These are phyloP conservation scores for Phytophthora citricola DNA, from an alignment of 352 stramenopile genomes.

Conservation along the genomic window DNA sequence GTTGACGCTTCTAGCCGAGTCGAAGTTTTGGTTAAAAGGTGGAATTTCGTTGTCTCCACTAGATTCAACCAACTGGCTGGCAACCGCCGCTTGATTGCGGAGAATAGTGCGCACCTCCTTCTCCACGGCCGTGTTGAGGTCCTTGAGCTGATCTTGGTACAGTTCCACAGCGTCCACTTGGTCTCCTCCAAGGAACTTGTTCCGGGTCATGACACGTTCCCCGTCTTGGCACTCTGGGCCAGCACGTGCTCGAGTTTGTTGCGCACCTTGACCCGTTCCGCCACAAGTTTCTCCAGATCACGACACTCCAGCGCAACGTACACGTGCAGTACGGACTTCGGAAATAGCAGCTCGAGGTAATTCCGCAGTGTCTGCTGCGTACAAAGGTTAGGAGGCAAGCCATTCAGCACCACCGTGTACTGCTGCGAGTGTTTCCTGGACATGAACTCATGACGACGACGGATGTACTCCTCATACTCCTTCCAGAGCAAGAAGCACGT, in stretches of 20 bases:
- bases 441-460: constrained; percentile 82
- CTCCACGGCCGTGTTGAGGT: constrained; percentile 75
- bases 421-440: constrained; percentile 65
- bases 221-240: constrained; percentile 63
- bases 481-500: constrained; percentile 71
- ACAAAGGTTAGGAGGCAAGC: constrained; percentile 71
- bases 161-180: constrained; percentile 78
- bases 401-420: constrained; percentile 83
- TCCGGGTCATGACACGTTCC: constrained; percentile 56
- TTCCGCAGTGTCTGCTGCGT: constrained; percentile 81
- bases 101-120: constrained; percentile 78
- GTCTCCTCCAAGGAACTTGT: constrained; percentile 47
- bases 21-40: constrained; percentile 28
- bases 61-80: constrained; percentile 64
- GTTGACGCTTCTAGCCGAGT: constrained; percentile 40
- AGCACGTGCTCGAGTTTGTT: constrained; percentile 76
- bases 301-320: constrained; percentile 82
- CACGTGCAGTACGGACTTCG: constrained; percentile 67
- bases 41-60: constrained; percentile 45
- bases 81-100: constrained; percentile 66
- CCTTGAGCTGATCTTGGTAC: constrained; percentile 73
- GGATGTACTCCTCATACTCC: constrained; percentile 80
- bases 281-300: constrained; percentile 77
- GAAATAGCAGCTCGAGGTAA: constrained; percentile 81
- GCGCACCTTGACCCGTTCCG: constrained; percentile 69